Conservation (phyloP, 1,284 basidiomycete genomes). For the Athelia sp. region DNA sequence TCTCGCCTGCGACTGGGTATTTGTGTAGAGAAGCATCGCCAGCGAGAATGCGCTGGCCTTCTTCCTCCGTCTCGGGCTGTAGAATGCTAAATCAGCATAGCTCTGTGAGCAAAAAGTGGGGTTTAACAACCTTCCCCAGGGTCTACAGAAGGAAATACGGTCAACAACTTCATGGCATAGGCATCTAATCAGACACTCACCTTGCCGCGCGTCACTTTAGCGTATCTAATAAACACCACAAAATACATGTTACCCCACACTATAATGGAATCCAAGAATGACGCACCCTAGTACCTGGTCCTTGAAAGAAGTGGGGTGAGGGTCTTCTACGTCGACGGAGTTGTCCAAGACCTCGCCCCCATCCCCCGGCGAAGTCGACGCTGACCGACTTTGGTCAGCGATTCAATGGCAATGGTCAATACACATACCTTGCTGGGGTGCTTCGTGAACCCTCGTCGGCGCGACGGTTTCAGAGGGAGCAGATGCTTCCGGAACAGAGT, state of each 20-base stretch:
- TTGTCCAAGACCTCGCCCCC: neutral
- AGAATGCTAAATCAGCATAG: neutral
- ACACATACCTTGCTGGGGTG: neutral
- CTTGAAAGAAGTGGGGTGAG: neutral
- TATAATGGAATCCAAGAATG: too few species aligned
- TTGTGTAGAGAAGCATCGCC: constrained; percentile 1
- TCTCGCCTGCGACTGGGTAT: neutral
- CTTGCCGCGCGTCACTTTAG: neutral
- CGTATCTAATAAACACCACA: neutral
- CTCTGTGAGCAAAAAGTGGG: neutral
- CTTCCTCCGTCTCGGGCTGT: neutral
- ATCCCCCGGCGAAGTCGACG: neutral
- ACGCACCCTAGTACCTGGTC: neutral
- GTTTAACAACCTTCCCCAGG: neutral
- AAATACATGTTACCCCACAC: too few species aligned
- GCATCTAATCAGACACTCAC: neutral
- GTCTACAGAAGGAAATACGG: neutral
- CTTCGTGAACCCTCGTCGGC: neutral
- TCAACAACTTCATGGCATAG: neutral
- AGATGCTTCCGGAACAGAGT: neutral
- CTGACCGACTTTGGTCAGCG: neutral
- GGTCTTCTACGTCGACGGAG: neutral
- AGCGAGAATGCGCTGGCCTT: neutral
- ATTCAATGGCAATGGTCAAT: neutral
- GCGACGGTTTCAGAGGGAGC: neutral